Evolutionary conservation across 148 eudicot genomes (phyloP).

Genomic region (Spergularia bocconei): DNA sequence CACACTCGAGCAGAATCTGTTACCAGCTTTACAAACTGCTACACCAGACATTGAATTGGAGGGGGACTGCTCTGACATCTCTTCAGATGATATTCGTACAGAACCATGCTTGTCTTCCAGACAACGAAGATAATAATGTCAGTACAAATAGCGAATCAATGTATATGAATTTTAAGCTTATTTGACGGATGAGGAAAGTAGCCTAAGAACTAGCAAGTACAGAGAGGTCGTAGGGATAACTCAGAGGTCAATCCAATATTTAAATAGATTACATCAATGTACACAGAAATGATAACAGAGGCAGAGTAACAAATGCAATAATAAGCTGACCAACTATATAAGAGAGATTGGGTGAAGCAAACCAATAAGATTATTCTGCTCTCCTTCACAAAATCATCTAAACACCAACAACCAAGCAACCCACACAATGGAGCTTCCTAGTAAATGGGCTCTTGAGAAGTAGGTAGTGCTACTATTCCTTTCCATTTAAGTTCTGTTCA

Average conservation of each 20-base stretch:
- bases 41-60: constrained; percentile 34
- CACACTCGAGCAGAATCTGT: constrained; percentile 60
- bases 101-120: constrained; percentile 31
- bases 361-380: too few species aligned
- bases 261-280: background rate
- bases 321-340: background rate
- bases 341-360: background rate
- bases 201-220: background rate
- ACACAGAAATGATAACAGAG: background rate
- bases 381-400: too few species aligned
- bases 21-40: constrained; percentile 71
- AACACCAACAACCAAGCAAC: too few species aligned
- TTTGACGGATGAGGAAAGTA: background rate
- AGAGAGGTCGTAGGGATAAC: background rate
- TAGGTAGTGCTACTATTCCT: too few species aligned
- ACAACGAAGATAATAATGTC: constrained; percentile 9
- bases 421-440: too few species aligned
- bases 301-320: too few species aligned
- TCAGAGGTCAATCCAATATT: background rate
- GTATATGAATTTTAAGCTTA: background rate
- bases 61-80: constrained; percentile 33
- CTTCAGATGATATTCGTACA: constrained; percentile 33
- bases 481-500: too few species aligned
- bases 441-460: too few species aligned
- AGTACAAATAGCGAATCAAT: background rate